Evolutionary conservation across 768 basidiomycete genomes (phyloP).

Genomic region (Amanita rubescens): DNA sequence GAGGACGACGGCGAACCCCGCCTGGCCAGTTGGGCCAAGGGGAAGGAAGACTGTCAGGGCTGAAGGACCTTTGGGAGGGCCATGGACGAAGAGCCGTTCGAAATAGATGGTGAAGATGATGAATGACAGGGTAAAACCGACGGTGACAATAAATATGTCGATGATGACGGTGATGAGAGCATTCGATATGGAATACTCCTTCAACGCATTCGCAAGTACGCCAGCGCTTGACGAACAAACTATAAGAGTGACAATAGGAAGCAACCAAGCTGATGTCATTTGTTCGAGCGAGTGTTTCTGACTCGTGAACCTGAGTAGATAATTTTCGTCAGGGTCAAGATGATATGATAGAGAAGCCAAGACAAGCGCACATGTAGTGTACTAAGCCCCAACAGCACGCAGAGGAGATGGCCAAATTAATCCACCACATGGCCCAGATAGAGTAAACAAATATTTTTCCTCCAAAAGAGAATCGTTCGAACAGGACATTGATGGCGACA

Average conservation of each 20-base stretch:
- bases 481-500: slow-evolving; percentile 31
- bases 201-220: slow-evolving; percentile 44
- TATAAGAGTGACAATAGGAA: slow-evolving; percentile 68
- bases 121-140: slow-evolving; percentile 51
- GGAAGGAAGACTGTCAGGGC: slow-evolving; percentile 66
- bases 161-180: slow-evolving; percentile 50
- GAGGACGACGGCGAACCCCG: slow-evolving; percentile 48
- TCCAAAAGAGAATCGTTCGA: slow-evolving; percentile 37
- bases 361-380: slow-evolving; percentile 53
- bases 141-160: slow-evolving; percentile 46
- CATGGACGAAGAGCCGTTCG: slow-evolving; percentile 48
- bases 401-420: slow-evolving; percentile 43
- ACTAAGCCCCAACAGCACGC: slow-evolving; percentile 54
- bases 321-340: not conserved
- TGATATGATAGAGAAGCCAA: not conserved
- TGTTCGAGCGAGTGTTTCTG: slow-evolving; percentile 47
- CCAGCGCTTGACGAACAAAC: slow-evolving; percentile 67
- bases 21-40: slow-evolving; percentile 65
- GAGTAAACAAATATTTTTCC: slow-evolving; percentile 41
- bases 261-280: slow-evolving; percentile 63
- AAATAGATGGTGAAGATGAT: slow-evolving; percentile 66
- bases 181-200: slow-evolving; percentile 32
- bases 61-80: slow-evolving; percentile 38
- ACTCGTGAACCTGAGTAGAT: slow-evolving; percentile 37
- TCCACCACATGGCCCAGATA: slow-evolving; percentile 61